Conservation (phyloP, 2,329 filamentous ascomycete species). For the Aspergillus jensenii region DNA sequence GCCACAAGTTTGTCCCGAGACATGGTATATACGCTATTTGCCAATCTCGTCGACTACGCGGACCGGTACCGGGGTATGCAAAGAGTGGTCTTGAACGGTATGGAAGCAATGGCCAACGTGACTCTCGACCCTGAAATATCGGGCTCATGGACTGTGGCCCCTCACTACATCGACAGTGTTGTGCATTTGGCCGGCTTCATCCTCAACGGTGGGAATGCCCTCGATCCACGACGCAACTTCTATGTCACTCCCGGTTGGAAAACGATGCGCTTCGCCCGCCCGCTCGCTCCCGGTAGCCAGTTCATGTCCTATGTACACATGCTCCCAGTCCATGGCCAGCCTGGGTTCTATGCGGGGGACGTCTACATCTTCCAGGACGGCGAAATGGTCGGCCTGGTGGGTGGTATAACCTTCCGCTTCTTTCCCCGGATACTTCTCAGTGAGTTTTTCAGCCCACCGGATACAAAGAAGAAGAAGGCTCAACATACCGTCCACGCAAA, state of each 20-base stretch:
- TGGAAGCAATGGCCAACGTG: slow-evolving; percentile 33
- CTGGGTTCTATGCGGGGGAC: slow-evolving; percentile 32
- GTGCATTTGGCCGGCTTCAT: slow-evolving; percentile 1
- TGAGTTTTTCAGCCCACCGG: slow-evolving; percentile 13
- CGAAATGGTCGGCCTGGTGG: slow-evolving; percentile 33
- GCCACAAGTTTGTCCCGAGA: slow-evolving; percentile 27
- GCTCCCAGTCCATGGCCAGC: slow-evolving; percentile 26
- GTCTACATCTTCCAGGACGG: slow-evolving; percentile 38
- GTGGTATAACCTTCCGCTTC: slow-evolving; percentile 35
- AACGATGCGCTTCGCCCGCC: slow-evolving; percentile 24
- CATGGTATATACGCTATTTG: slow-evolving; percentile 38
- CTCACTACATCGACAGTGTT: slow-evolving; percentile 1
- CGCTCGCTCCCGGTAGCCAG: slow-evolving; percentile 20
- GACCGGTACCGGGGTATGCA: slow-evolving; percentile 33
- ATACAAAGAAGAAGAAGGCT: background rate
- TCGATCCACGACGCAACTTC: background rate
- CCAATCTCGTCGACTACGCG: slow-evolving; percentile 27
- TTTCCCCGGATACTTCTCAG: slow-evolving; percentile 19
- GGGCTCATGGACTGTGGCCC: background rate
- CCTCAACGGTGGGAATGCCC: background rate
- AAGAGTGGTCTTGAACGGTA: slow-evolving; percentile 27
- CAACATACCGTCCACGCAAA: background rate
- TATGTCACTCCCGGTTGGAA: slow-evolving; percentile 5
- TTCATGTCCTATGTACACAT: slow-evolving; percentile 35
- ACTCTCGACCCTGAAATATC: slow-evolving; percentile 17